phyloP scores from a whole-genome alignment of 306 rosid genomes.

The Luffa acutangula region DNA sequence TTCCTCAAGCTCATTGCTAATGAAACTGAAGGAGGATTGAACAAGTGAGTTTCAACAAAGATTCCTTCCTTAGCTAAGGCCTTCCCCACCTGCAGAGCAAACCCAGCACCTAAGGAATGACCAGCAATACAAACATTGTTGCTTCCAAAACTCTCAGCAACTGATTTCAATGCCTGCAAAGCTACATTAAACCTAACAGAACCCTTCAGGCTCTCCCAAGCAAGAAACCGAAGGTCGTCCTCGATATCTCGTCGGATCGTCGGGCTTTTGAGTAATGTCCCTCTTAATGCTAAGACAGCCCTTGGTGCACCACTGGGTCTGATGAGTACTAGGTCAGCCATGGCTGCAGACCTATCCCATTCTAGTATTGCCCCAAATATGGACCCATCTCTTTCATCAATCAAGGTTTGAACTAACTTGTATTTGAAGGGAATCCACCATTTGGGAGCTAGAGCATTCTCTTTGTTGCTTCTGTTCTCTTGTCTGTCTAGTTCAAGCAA shows the following conservation, averaged over 20 bases:
- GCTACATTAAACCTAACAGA: slow-evolving; percentile 66
- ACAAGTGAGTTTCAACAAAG: slow-evolving; percentile 75
- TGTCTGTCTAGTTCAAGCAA: slow-evolving; percentile 89
- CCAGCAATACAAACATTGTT: slow-evolving; percentile 78
- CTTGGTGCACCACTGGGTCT: slow-evolving; percentile 90
- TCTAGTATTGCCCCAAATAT: slow-evolving; percentile 84
- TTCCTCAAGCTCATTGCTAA: slow-evolving; percentile 58
- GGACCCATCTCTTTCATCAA: slow-evolving; percentile 87
- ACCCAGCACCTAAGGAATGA: slow-evolving; percentile 92
- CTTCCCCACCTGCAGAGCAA: slow-evolving; percentile 86
- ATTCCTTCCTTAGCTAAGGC: slow-evolving; percentile 73
- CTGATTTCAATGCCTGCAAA: slow-evolving; percentile 48
- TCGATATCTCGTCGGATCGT: slow-evolving; percentile 67
- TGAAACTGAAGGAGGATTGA: slow-evolving; percentile 95
- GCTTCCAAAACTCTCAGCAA: slow-evolving; percentile 52
- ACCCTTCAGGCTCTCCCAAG: slow-evolving; percentile 96
- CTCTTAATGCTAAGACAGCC: slow-evolving; percentile 77
- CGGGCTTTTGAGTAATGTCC: slow-evolving; percentile 80
- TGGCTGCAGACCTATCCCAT: slow-evolving; percentile 82
- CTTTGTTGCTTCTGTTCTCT: slow-evolving; percentile 44
- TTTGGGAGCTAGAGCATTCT: slow-evolving; percentile 68
- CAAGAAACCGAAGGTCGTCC: slow-evolving; percentile 90
- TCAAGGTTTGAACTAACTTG: slow-evolving; percentile 47
- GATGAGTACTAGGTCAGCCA: slow-evolving; percentile 41
- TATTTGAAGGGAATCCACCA: slow-evolving; percentile 98